These are phyloP conservation scores for Hypoxylon crocopeplum DNA, from an alignment of 495 filamentous ascomycete genomes.

Conservation along the genomic window DNA sequence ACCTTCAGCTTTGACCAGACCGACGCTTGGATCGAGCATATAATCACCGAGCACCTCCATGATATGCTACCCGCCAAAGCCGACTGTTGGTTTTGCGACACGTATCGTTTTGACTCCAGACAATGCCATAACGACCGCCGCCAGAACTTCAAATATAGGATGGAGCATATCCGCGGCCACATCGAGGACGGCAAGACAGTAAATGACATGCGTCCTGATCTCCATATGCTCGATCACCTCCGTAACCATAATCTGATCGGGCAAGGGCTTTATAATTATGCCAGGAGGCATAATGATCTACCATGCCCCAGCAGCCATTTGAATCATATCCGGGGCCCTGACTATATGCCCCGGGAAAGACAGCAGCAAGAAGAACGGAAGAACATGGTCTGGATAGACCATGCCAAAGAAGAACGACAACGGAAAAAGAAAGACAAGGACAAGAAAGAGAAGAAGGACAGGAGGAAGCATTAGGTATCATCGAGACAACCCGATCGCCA, in stretches of 20 bases:
- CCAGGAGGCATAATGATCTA: slow-evolving; percentile 34
- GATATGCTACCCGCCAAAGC: slow-evolving; percentile 42
- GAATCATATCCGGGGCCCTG: slow-evolving; percentile 2
- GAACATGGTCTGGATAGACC: slow-evolving; percentile 13
- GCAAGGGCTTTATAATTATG: slow-evolving; percentile 1
- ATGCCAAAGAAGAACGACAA: slow-evolving; percentile 25
- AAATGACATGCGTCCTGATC: slow-evolving; percentile 50
- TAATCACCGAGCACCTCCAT: slow-evolving; percentile 40
- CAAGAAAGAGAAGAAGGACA: slow-evolving; percentile 1
- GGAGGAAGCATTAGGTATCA: background rate
- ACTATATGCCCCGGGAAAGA: slow-evolving; percentile 11
- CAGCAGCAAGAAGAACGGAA: background rate
- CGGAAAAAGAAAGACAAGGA: slow-evolving; percentile 2
- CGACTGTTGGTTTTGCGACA: slow-evolving; percentile 58
- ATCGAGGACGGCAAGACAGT: slow-evolving; percentile 33
- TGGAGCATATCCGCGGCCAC: slow-evolving; percentile 54
- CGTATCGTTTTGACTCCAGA: slow-evolving; percentile 28
- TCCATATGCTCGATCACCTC: slow-evolving; percentile 45
- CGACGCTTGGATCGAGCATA: slow-evolving; percentile 54
- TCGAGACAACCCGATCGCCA: background rate
- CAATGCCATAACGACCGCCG: background rate
- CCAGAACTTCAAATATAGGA: slow-evolving; percentile 44
- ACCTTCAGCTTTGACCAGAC: slow-evolving; percentile 45
- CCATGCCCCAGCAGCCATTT: slow-evolving; percentile 1
- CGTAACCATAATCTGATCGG: slow-evolving; percentile 22